Percentiles rank a stretch among this genome's conserved stretches.
phyloP scores from a whole-genome alignment of 2,329 filamentous ascomycete genomes.

The Rhexocercosporidium sp. region DNA sequence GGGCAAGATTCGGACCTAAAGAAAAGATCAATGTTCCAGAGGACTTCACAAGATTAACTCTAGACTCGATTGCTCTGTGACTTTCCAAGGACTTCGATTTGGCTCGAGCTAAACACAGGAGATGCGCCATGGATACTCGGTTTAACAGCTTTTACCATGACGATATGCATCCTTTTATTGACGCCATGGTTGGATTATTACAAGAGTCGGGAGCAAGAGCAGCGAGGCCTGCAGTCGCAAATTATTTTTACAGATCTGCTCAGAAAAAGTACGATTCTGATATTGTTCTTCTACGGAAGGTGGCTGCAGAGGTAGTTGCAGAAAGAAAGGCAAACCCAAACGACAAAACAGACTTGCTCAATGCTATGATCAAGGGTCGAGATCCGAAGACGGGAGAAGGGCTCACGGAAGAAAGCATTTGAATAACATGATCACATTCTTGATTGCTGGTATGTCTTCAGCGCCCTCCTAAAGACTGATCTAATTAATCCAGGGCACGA shows the following conservation, averaged over 20 bases:
- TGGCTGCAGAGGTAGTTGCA: slow-evolving; percentile 63
- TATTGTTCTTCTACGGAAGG: slow-evolving; percentile 59
- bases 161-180: slow-evolving; percentile 71
- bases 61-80: slow-evolving; percentile 73
- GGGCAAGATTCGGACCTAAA: slow-evolving; percentile 64
- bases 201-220: slow-evolving; percentile 58
- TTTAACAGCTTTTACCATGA: slow-evolving; percentile 79
- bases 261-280: slow-evolving; percentile 55
- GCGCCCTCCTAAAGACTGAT: slow-evolving; percentile 48
- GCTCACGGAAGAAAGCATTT: slow-evolving; percentile 67
- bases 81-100: background rate
- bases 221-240: slow-evolving; percentile 51
- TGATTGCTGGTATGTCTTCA: slow-evolving; percentile 51
- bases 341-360: slow-evolving; percentile 69
- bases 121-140: slow-evolving; percentile 54
- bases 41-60: slow-evolving; percentile 72
- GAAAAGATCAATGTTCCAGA: slow-evolving; percentile 64
- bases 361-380: slow-evolving; percentile 70
- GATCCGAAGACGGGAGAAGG: slow-evolving; percentile 71
- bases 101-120: slow-evolving; percentile 25
- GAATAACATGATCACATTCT: slow-evolving; percentile 74
- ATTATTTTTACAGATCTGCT: slow-evolving; percentile 52
- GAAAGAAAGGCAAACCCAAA: slow-evolving; percentile 59
- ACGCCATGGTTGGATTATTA: slow-evolving; percentile 70
- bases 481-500: slow-evolving; percentile 58